Percentiles rank a stretch among this genome's conserved stretches.
These are phyloP conservation scores for Tolypocladium guangdongense DNA, from an alignment of 2,329 filamentous ascomycete genomes.

Conservation along the genomic window DNA sequence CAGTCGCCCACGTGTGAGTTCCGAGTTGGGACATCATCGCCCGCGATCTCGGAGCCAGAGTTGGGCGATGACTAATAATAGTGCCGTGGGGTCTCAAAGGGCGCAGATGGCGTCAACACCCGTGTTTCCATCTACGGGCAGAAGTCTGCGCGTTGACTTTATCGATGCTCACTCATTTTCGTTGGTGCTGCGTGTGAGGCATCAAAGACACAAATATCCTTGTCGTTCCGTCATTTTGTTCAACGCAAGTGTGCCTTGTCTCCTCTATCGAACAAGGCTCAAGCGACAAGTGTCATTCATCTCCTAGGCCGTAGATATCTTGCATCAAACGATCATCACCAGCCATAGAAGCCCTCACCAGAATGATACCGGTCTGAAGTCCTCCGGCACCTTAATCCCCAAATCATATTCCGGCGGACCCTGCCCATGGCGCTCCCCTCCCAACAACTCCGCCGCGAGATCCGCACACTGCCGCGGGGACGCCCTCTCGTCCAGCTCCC, in stretches of 20 bases:
- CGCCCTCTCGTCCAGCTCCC: conserved; percentile 9
- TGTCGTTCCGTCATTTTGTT: background rate
- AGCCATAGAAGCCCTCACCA: conserved; percentile 11
- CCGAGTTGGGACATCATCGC: conserved; percentile 10
- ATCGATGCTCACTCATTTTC: too few species aligned
- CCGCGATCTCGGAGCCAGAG: background rate
- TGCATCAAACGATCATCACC: background rate
- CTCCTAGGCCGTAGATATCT: background rate
- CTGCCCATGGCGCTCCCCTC: background rate
- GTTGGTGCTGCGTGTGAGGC: background rate
- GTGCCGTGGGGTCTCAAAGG: background rate
- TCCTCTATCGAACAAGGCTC: background rate
- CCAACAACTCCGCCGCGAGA: conserved; percentile 4
- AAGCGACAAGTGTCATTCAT: background rate
- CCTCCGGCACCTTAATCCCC: conserved; percentile 11
- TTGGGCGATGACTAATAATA: background rate
- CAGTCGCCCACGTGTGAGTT: background rate
- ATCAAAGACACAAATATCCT: background rate
- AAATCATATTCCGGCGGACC: conserved; percentile 1
- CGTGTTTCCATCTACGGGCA: background rate
- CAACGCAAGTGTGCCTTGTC: background rate
- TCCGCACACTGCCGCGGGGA: conserved; percentile 10
- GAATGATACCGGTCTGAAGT: conserved; percentile 14
- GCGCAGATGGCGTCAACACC: conserved; percentile 5
- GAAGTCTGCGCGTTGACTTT: too few species aligned